Percentiles rank a stretch among this genome's conserved stretches.
These are phyloP conservation scores for Ophiosphaerella herpotricha DNA, from an alignment of 2,329 filamentous ascomycete species.

Conservation along the genomic window DNA sequence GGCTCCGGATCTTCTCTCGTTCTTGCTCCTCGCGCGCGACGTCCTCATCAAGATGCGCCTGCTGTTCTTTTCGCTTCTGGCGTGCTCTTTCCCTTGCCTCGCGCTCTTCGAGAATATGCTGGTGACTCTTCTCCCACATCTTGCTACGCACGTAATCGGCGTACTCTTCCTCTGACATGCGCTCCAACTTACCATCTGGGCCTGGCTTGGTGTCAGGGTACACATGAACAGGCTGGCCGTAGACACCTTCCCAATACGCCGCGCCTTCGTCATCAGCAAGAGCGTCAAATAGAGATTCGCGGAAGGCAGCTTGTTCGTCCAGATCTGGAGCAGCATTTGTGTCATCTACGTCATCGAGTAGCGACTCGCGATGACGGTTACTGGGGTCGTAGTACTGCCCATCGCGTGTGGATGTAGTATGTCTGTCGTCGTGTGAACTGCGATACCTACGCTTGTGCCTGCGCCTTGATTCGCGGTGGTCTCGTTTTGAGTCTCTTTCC, in stretches of 20 bases:
- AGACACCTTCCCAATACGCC: constrained; percentile 93
- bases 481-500: constrained; percentile 8
- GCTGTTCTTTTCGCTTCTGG: constrained; percentile 52
- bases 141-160: constrained; percentile 78
- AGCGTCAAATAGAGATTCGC: constrained; percentile 93
- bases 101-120: constrained; percentile 79
- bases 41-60: constrained; percentile 47
- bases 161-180: constrained; percentile 93
- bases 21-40: constrained; percentile 50
- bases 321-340: constrained; percentile 36
- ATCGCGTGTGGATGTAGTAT: constrained; percentile 30
- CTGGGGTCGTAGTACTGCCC: constrained; percentile 40
- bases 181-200: constrained; percentile 66
- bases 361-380: constrained; percentile 37
- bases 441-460: constrained; percentile 25
- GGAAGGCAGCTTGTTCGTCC: constrained; percentile 76
- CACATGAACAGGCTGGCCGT: constrained; percentile 89
- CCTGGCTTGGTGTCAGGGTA: constrained; percentile 66
- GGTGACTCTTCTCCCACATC: constrained; percentile 96
- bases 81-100: constrained; percentile 59
- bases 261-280: constrained; percentile 97
- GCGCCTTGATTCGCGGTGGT: constrained; percentile 19
- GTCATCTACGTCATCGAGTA: constrained; percentile 34
- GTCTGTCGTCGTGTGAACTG: constrained; percentile 17
- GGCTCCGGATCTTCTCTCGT: constrained; percentile 57